A percentile compares a stretch with the other conserved stretches of the same genome.
Conservation (phyloP, 495 filamentous ascomycete species). For the Penicillium turbatum region DNA sequence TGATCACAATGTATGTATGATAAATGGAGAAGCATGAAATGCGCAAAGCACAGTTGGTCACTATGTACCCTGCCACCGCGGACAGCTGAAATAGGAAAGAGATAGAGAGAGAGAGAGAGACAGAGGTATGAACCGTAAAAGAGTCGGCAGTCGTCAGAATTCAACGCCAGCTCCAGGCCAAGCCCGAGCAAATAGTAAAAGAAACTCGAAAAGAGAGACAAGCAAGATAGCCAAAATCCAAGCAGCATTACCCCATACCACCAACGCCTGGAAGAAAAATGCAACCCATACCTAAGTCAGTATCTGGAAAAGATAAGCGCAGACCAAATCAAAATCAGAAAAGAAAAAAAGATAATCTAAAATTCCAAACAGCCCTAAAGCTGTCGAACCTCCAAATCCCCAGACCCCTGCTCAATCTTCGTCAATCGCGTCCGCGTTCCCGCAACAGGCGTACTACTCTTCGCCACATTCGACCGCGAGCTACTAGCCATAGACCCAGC, state of each 20-base stretch:
- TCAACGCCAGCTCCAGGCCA: neutral
- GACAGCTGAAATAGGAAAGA: neutral
- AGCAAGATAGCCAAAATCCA: conserved; percentile 2
- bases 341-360: neutral
- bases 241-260: neutral
- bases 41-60: neutral
- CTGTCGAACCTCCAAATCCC: conserved; percentile 31
- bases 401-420: conserved; percentile 13
- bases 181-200: neutral
- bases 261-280: neutral
- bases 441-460: conserved; percentile 5
- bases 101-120: neutral
- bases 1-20: neutral
- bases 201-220: neutral
- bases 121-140: neutral
- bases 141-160: neutral
- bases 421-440: conserved; percentile 21
- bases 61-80: neutral
- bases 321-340: neutral
- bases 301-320: too few species aligned
- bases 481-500: conserved; percentile 29
- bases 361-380: conserved; percentile 14
- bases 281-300: neutral
- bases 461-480: conserved; percentile 28
- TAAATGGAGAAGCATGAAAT: conserved; percentile 1